Conservation (phyloP, 1,284 basidiomycete species). For the Ustilago nuda region DNA sequence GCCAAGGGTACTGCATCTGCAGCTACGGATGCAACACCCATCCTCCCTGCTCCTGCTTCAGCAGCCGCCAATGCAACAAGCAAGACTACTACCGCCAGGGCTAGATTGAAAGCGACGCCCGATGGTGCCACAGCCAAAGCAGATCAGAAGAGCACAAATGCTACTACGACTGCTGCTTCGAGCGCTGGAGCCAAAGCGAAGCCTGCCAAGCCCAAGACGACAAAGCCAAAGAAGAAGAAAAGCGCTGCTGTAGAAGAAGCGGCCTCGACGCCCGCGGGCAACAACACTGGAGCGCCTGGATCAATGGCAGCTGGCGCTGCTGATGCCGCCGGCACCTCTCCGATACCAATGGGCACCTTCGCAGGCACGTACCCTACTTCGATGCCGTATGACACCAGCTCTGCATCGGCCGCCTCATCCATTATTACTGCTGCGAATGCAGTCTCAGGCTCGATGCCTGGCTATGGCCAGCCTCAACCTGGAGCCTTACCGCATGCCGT, state of each 20-base stretch:
- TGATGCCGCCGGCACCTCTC: neutral
- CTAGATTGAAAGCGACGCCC: neutral
- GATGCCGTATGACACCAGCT: constrained; percentile 28
- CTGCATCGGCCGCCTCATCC: constrained; percentile 40
- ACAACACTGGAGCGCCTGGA: constrained; percentile 1
- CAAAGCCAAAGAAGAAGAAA: constrained; percentile 50
- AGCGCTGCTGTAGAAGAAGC: constrained; percentile 21
- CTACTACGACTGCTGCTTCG: constrained; percentile 6
- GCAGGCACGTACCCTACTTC: constrained; percentile 7
- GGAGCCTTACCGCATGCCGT: constrained; percentile 28
- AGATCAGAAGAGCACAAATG: constrained; percentile 16
- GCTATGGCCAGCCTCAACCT: constrained; percentile 17
- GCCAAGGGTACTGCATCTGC: constrained; percentile 3
- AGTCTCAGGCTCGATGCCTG: constrained; percentile 42
- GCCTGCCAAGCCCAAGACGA: constrained; percentile 37
- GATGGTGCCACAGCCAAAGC: constrained; percentile 6
- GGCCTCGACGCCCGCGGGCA: neutral
- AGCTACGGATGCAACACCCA: constrained; percentile 5
- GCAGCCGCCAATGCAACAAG: constrained; percentile 5
- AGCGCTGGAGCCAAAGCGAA: constrained; percentile 32
- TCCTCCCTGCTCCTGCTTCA: constrained; percentile 5
- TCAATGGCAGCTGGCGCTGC: neutral
- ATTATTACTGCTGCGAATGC: constrained; percentile 50
- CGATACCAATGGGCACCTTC: constrained; percentile 15
- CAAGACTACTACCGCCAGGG: neutral